A percentile compares a stretch with the other conserved stretches of the same genome.
phyloP scores from a whole-genome alignment of 2,329 filamentous ascomycete genomes.

The Piedraia hortae region DNA sequence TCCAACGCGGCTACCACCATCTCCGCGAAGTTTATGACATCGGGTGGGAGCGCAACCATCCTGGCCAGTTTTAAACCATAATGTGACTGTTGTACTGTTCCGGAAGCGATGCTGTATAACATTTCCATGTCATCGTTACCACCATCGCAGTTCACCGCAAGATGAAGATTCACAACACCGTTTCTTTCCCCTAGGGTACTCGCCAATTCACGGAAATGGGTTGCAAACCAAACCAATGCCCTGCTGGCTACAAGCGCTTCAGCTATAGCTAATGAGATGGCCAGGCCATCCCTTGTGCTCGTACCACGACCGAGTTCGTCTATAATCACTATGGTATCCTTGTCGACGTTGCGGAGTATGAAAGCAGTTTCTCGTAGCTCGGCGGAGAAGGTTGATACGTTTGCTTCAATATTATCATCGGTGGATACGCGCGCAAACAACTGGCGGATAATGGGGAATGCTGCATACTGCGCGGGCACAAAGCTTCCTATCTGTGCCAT shows the following conservation, averaged over 20 bases:
- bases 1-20: constrained; percentile 35
- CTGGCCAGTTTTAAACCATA: constrained; percentile 69
- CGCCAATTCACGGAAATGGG: constrained; percentile 68
- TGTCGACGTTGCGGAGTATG: constrained; percentile 60
- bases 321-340: constrained; percentile 37
- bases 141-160: constrained; percentile 35
- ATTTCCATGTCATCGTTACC: constrained; percentile 44
- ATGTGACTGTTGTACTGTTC: constrained; percentile 39
- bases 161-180: constrained; percentile 60
- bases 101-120: constrained; percentile 59
- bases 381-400: constrained; percentile 73
- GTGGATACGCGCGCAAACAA: constrained; percentile 71
- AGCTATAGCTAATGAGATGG: constrained; percentile 70
- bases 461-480: constrained; percentile 62
- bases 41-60: constrained; percentile 41
- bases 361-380: constrained; percentile 95
- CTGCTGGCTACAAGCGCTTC: constrained; percentile 58
- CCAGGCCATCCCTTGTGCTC: constrained; percentile 62
- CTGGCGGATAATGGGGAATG: constrained; percentile 52
- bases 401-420: constrained; percentile 68
- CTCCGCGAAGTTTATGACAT: constrained; percentile 40
- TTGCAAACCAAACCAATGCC: constrained; percentile 73
- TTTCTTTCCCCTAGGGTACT: constrained; percentile 44
- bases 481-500: constrained; percentile 90
- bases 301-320: constrained; percentile 86